Conservation (phyloP, 164 flowering plant species). For the Protea cynaroides region DNA sequence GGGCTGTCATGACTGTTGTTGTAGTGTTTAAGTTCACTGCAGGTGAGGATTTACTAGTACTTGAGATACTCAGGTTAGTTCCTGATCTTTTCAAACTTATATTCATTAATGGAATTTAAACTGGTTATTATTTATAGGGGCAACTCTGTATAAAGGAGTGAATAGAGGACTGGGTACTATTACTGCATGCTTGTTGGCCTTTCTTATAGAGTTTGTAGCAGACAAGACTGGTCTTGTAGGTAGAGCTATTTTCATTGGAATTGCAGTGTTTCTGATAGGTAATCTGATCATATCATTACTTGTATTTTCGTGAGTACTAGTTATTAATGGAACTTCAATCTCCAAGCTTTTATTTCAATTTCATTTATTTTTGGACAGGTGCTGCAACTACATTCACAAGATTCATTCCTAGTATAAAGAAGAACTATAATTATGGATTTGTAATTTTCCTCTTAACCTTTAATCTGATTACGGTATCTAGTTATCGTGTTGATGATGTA, state of each 20-base stretch:
- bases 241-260: slow-evolving; percentile 65
- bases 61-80: background rate
- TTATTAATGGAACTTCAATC: background rate
- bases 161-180: slow-evolving; percentile 90
- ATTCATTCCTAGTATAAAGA: slow-evolving; percentile 76
- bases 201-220: slow-evolving; percentile 63
- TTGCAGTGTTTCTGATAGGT: slow-evolving; percentile 71
- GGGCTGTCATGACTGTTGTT: slow-evolving; percentile 99
- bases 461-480: slow-evolving; percentile 77
- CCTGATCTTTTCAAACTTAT: too few relatives aligned
- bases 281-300: too few relatives aligned
- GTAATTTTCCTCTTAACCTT: slow-evolving; percentile 86
- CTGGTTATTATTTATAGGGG: slow-evolving; percentile 44
- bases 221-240: slow-evolving; percentile 35
- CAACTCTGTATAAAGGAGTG: slow-evolving; percentile 83
- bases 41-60: slow-evolving; percentile 28
- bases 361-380: slow-evolving; percentile 12
- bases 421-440: slow-evolving; percentile 83
- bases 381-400: slow-evolving; percentile 54
- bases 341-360: background rate
- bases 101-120: too few relatives aligned
- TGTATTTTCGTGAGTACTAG: background rate
- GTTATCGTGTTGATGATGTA: slow-evolving; percentile 64
- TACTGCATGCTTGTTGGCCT: slow-evolving; percentile 71
- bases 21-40: slow-evolving; percentile 95